phyloP scores from a whole-genome alignment of 805 yeast genomes.

The Suhomyces pyralidae region DNA sequence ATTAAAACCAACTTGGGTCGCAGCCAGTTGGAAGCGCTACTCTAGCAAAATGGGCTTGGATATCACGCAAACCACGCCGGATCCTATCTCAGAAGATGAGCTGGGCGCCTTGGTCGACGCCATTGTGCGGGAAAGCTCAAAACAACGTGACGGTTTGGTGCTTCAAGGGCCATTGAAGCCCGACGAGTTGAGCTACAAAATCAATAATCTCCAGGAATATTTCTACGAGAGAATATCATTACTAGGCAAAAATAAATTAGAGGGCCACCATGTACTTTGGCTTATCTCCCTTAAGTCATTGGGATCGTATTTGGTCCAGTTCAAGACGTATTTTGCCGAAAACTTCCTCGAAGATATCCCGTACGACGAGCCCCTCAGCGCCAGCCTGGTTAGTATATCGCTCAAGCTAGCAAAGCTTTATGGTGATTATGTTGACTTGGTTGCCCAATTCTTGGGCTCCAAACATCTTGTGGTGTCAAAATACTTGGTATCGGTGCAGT shows the following conservation, averaged over 20 bases:
- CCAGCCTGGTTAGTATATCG: conserved; percentile 4
- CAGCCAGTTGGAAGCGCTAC: neutral
- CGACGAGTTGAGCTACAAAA: conserved; percentile 11
- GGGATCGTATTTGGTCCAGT: neutral
- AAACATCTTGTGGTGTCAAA: conserved; percentile 2
- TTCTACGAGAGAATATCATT: conserved; percentile 11
- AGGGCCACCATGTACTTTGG: conserved; percentile 21
- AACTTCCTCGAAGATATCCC: neutral
- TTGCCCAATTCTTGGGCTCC: conserved; percentile 1
- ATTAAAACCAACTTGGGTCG: neutral
- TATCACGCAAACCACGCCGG: conserved; percentile 2
- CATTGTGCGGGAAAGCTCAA: neutral
- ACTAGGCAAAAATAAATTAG: conserved; percentile 11
- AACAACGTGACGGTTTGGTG: neutral
- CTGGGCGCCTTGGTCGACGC: neutral
- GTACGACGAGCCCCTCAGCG: neutral
- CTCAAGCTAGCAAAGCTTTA: conserved; percentile 9
- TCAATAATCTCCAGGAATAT: conserved; percentile 19
- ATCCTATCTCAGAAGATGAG: neutral
- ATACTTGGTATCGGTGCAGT: neutral
- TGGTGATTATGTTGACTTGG: conserved; percentile 4
- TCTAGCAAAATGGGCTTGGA: neutral
- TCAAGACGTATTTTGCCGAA: neutral
- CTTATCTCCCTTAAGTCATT: conserved; percentile 10
- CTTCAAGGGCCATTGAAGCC: conserved; percentile 1